Evolutionary conservation across 768 basidiomycete species (phyloP).

Genomic region (Tricholoma sp.): DNA sequence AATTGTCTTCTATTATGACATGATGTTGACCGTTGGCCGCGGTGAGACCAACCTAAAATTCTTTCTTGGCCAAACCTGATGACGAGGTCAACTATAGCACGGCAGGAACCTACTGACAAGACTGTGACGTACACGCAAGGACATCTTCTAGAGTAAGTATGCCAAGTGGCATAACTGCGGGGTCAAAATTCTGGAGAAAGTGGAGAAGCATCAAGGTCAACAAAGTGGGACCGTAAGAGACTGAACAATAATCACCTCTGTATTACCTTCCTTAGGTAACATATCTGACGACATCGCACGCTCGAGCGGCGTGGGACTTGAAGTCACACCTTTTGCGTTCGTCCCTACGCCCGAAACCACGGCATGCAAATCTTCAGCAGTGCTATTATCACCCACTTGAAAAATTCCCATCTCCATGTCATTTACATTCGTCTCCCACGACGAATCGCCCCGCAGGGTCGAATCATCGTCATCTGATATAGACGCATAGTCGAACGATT

Average conservation of each 20-base stretch:
- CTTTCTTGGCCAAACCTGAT: conserved; percentile 83
- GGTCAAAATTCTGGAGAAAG: conserved; percentile 82
- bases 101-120: background rate
- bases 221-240: conserved; percentile 1
- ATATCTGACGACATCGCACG: conserved; percentile 68
- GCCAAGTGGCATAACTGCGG: conserved; percentile 77
- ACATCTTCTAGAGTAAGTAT: conserved; percentile 94
- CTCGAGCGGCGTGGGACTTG: conserved; percentile 39
- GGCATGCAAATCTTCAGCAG: conserved; percentile 2
- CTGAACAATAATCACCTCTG: conserved; percentile 41
- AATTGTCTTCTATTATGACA: too few relatives aligned
- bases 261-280: conserved; percentile 64
- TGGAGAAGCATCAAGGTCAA: conserved; percentile 18
- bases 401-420: conserved; percentile 14
- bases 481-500: too few relatives aligned
- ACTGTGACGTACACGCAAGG: conserved; percentile 61
- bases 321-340: conserved; percentile 35
- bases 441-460: conserved; percentile 20
- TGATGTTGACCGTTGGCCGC: background rate
- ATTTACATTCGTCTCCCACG: conserved; percentile 14
- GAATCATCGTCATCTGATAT: conserved; percentile 22
- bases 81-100: background rate
- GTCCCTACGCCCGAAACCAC: conserved; percentile 1
- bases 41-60: conserved; percentile 82
- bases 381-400: background rate